phyloP scores from a whole-genome alignment of 208 protist genomes.

The Crithidia bombi region DNA sequence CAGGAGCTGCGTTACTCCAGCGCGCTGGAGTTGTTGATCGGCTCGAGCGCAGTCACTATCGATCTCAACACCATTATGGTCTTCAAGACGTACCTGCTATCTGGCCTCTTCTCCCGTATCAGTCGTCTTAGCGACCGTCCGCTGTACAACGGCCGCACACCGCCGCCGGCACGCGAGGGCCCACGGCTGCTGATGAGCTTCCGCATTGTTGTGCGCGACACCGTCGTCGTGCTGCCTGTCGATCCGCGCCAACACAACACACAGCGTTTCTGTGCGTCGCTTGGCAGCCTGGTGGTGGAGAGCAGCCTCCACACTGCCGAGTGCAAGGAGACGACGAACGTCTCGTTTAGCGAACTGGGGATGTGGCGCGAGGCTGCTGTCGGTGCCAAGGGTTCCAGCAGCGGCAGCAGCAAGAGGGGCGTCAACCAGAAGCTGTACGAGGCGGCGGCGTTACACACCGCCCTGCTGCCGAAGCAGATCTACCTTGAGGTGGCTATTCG shows the following conservation, averaged over 20 bases:
- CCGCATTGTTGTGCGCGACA: slow-evolving; percentile 64
- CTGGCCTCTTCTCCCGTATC: slow-evolving; percentile 69
- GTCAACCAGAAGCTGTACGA: background rate
- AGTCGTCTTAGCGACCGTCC: slow-evolving; percentile 55
- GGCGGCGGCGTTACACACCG: slow-evolving; percentile 13
- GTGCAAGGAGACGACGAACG: slow-evolving; percentile 63
- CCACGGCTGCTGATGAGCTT: slow-evolving; percentile 78
- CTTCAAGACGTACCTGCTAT: slow-evolving; percentile 75
- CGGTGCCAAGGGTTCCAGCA: background rate
- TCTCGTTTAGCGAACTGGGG: slow-evolving; percentile 72
- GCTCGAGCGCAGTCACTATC: slow-evolving; percentile 61
- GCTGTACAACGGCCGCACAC: slow-evolving; percentile 74
- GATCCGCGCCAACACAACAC: slow-evolving; percentile 44
- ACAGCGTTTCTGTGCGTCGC: slow-evolving; percentile 54
- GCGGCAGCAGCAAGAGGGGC: background rate
- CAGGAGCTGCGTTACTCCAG: slow-evolving; percentile 79
- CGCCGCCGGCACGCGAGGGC: slow-evolving; percentile 42
- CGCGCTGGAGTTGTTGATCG: slow-evolving; percentile 69
- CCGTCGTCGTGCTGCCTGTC: slow-evolving; percentile 65
- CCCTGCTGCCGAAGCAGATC: slow-evolving; percentile 52
- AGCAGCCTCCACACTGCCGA: slow-evolving; percentile 68
- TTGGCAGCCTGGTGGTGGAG: slow-evolving; percentile 64
- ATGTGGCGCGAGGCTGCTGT: slow-evolving; percentile 38
- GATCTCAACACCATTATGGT: slow-evolving; percentile 79
- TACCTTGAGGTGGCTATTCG: slow-evolving; percentile 65